Base-by-base conservation (phyloP, 306 rosid species). In the Casuarina equisetifolia region DNA sequence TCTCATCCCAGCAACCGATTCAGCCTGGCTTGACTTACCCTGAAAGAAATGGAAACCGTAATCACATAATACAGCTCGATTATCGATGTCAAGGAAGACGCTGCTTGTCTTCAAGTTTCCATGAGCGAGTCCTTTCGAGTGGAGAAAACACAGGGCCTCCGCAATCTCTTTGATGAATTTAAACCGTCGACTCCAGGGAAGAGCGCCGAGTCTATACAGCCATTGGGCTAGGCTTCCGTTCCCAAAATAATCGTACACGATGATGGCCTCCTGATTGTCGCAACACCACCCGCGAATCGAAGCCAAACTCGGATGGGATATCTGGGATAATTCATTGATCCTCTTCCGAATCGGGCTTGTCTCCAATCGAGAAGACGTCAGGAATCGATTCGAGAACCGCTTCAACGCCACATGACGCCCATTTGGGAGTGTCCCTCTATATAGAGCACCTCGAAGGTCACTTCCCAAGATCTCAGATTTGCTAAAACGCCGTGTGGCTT, bases 261-360 rank as follows among this genome's bases (percentile, higher is more conserved):
- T 7, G 4, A 63, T 62, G 1, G 51, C 9, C 72, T 75, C 72
- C 0, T 2, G 4, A 9, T 25, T 44, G 15, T 75, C 51, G 11
- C 36, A 49, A 43, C 79, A 75, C 79, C 63, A 75, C 12, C 79
- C 79, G 1, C 40, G 62, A 75, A 75, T 75, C 10, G 15, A 11
- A 35, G 62, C 49, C 5, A 75, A 46, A 62, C 12, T 49, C 19
- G 72, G 72, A 62, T 75, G 79, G 36, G 17, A 46, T 3, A 75
- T 42, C 9, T 10, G 72, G 11, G 50, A 17, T 2, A 63, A 61
- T 25, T 62, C 72, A 16, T 44, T 49, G 5, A 75, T 63, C 63
- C 72, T 49, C 55, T 62, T 48, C 57, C 48, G 49, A 61, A 48
- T 11, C n/a, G 62, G 46, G 17, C 40, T 63, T 17, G 38, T 10